Conservation (phyloP, 805 yeast species). For the Geotrichum ghanense region DNA sequence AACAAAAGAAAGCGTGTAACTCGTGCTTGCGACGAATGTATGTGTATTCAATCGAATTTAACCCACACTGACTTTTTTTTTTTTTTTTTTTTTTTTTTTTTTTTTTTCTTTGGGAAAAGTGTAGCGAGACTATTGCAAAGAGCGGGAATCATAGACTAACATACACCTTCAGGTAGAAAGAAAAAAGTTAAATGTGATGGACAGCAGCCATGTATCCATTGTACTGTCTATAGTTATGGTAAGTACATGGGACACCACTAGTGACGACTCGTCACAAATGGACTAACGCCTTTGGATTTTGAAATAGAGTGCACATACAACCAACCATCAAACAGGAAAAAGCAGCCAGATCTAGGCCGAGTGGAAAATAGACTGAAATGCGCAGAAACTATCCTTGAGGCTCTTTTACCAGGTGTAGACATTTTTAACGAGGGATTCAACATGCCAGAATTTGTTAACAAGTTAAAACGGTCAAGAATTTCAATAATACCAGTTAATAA, state of each 20-base stretch:
- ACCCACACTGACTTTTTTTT: not conserved
- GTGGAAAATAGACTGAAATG: conserved; percentile 26
- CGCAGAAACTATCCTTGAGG: conserved; percentile 27
- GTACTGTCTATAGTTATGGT: conserved; percentile 74
- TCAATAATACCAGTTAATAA: not conserved
- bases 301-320: conserved; percentile 57
- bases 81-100: not conserved
- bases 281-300: not conserved
- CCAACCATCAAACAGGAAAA: conserved; percentile 56
- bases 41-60: conserved; percentile 2
- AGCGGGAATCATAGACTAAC: no score
- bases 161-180: conserved; percentile 42
- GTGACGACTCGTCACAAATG: no score
- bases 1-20: conserved; percentile 52
- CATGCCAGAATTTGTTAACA: conserved; percentile 15
- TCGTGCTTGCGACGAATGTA: conserved; percentile 65
- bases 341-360: conserved; percentile 21
- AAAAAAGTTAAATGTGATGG: conserved; percentile 78
- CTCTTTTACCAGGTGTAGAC: conserved; percentile 31
- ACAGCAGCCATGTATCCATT: conserved; percentile 64
- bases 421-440: conserved; percentile 24
- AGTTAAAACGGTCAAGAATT: conserved; percentile 5
- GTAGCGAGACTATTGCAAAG: no score
- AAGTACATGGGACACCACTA: no score
- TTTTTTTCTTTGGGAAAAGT: no score